Percentiles rank a stretch among this genome's conserved stretches.
Conservation (phyloP, 1,284 basidiomycete species). For the Pulveroboletus sp. region DNA sequence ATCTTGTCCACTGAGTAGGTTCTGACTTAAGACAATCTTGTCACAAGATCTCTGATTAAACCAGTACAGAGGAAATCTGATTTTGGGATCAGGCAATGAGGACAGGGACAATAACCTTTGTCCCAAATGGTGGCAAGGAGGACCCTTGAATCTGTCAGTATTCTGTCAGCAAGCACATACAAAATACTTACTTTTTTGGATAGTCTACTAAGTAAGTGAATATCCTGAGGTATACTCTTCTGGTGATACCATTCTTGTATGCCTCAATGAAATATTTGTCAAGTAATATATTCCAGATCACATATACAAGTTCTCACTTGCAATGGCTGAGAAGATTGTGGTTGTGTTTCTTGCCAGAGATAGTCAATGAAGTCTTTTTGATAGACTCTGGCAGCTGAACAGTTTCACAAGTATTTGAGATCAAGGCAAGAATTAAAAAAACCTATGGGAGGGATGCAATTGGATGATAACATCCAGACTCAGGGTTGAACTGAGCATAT, state of each 20-base stretch:
- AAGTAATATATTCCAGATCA: no score
- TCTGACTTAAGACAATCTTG: neutral
- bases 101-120: no score
- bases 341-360: neutral
- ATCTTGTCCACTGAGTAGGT: neutral
- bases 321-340: constrained; percentile 12
- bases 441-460: neutral
- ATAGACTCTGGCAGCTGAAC: constrained; percentile 2
- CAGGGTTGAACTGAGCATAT: neutral
- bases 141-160: no score
- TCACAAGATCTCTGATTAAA: neutral
- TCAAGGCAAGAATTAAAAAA: neutral
- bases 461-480: constrained; percentile 1
- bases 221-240: no score
- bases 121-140: no score
- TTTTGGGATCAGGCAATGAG: neutral
- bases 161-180: no score
- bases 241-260: constrained; percentile 25
- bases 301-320: no score
- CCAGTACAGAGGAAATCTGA: neutral
- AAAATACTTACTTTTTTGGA: no score
- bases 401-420: neutral
- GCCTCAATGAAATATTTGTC: neutral
- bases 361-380: neutral
- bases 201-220: no score